Evolutionary conservation across 2,329 filamentous ascomycete genomes (phyloP), one percentile per base, ranked within the genome.

Genomic region (Exophiala xenobiotica): DNA sequence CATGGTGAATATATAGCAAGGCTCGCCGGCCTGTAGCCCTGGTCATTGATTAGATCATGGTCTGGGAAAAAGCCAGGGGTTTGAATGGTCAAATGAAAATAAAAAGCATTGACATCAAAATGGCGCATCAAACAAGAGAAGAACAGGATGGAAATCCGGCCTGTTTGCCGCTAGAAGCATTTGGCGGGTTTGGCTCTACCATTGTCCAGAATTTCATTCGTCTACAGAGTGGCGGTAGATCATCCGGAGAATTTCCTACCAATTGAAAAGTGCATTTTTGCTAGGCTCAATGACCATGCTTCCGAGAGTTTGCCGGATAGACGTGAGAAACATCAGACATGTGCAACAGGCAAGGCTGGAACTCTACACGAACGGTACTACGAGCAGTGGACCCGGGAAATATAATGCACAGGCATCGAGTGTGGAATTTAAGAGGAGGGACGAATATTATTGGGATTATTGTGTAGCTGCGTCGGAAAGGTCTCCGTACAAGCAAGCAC

Each of bases 61-160:
- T 3, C 8, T 35, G 31, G 12, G 11, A 12, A 12, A 9, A 16
- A 35, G 9, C 31, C 29, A 33, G 29, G 19, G 22, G 14, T 22
- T 40, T 40, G 19, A 6, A 12, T 40, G 18, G 22, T 22, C n/a
- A n/a, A n/a, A n/a, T 24, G 19, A 22, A 40, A 18, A 12, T 6
- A 20, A 12, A 6, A 20, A 12, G 37, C 37, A 39, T 20, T 23
- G 38, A 40, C 19, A 22, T n/a, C 38, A 23, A 40, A 40, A 40
- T 40, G 38, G 38, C 38, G 19, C 38, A 40, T 40, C 18, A 20
- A 22, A 22, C 18, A 40, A 40, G 19, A 8, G 23, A 35, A 12
- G 38, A 40, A 23, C 4, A 22, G 38, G 38, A 40, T 40, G 19
- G 38, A 40, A 33, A 14, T 40, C 38, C 38, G 38, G 38, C 19